Evolutionary conservation across 1,284 basidiomycete species (phyloP).

Genomic region (Irpex sp.): DNA sequence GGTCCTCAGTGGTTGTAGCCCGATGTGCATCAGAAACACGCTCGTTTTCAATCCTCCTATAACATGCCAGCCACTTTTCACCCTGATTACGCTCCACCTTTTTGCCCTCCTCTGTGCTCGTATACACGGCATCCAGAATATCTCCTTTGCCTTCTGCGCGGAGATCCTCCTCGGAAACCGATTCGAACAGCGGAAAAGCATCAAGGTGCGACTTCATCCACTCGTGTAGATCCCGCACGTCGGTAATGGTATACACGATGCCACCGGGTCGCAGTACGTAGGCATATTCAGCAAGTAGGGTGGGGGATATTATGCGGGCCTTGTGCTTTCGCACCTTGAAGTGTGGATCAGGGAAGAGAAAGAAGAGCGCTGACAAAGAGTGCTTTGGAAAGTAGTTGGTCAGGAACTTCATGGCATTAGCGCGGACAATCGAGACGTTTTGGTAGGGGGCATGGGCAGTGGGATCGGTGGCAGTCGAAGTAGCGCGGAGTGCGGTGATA

Average conservation of each 20-base stretch:
- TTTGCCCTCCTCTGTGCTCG: constrained; percentile 92
- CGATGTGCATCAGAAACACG: too few species aligned
- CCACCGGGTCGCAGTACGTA: constrained; percentile 90
- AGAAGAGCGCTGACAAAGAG: constrained; percentile 92
- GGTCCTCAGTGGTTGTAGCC: too few species aligned
- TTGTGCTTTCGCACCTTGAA: constrained; percentile 99
- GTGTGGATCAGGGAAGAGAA: constrained; percentile 98
- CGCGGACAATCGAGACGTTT: constrained; percentile 93
- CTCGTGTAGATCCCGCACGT: constrained; percentile 89
- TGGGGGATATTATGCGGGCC: constrained; percentile 95
- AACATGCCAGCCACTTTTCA: constrained; percentile 87
- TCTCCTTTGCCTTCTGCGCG: constrained; percentile 66
- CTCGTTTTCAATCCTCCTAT: constrained; percentile 51
- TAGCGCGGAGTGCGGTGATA: constrained; percentile 79
- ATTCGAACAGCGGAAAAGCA: constrained; percentile 84
- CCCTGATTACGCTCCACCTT: constrained; percentile 94
- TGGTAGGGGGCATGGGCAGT: constrained; percentile 60
- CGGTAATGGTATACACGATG: constrained; percentile 96
- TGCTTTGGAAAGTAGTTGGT: constrained; percentile 95
- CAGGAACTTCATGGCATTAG: constrained; percentile 98
- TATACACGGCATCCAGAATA: constrained; percentile 79
- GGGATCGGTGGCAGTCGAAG: constrained; percentile 35
- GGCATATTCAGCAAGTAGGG: constrained; percentile 92
- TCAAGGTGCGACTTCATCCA: constrained; percentile 95
- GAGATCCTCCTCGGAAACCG: constrained; percentile 74